A percentile compares a stretch with the other conserved stretches of the same genome.
phyloP scores from a whole-genome alignment of 192 early-diverging fungal genomes.

The Geranomyces michiganensis region DNA sequence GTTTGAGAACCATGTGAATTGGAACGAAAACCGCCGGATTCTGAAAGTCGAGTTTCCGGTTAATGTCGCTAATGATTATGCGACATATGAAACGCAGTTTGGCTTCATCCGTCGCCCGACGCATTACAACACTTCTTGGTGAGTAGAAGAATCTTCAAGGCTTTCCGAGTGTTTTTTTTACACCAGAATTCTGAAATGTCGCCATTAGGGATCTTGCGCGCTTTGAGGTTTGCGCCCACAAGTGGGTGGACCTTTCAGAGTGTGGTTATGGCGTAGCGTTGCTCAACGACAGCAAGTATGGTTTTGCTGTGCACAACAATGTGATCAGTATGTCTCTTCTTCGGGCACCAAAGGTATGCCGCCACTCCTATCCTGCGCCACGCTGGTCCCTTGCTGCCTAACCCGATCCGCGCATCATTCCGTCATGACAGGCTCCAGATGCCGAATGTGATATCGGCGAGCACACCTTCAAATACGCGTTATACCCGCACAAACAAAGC shows the following conservation, averaged over 20 bases:
- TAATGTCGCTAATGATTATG: constrained; percentile 79
- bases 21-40: constrained; percentile 89
- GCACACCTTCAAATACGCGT: constrained; percentile 85
- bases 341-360: constrained; percentile 77
- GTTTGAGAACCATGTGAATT: constrained; percentile 87
- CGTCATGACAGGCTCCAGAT: constrained; percentile 69
- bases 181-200: background rate
- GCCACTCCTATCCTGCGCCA: no score
- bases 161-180: background rate
- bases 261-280: constrained; percentile 93
- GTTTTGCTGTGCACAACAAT: constrained; percentile 81
- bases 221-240: constrained; percentile 97
- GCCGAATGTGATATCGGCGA: constrained; percentile 64
- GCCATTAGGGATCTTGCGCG: constrained; percentile 69
- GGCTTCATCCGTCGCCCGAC: constrained; percentile 91
- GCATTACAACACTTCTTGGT: constrained; percentile 93
- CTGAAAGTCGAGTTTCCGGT: constrained; percentile 93
- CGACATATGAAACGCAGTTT: constrained; percentile 96
- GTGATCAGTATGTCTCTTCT: constrained; percentile 83
- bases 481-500: constrained; percentile 83
- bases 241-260: constrained; percentile 96
- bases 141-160: constrained; percentile 51
- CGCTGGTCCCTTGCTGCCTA: constrained; percentile 9
- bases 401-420: constrained; percentile 60
- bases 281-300: constrained; percentile 96